Base-by-base conservation (phyloP, 768 basidiomycete species). In the Pulveroboletus frians region DNA sequence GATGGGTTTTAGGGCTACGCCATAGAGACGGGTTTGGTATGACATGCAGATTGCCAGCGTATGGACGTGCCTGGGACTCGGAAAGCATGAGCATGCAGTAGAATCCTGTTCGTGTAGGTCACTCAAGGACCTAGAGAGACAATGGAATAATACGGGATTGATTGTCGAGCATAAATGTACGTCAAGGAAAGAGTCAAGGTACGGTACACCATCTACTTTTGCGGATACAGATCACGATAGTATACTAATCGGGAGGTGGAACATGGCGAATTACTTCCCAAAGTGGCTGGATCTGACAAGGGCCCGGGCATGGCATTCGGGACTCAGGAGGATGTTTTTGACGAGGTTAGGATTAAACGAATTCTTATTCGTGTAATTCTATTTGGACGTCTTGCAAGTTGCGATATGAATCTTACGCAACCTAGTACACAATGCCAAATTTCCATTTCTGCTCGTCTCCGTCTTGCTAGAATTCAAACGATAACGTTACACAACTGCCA, bases 1-100 rank as follows among this genome's bases (percentile, higher is more conserved):
- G 54, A 72, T 87, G 78, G 84, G 85, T 7, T 76, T 80, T 64
- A 76, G 83, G 51, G 62, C 65, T 1, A 75, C 57, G 1, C 79
- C 78, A 4, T 61, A 47, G 46, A 18, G 14, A 21, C 1, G 27
- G 29, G 18, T 5, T n/a, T 15, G 6, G 18, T 23, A 3, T 41
- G 11, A 8, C 9, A 13, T 17, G 2, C 2, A 17, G 15, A 17
- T 20, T 18, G 17, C 10, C 11, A 4, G 26, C 17, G 27, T 4
- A 29, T 3, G 11, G 18, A 5, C 20, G 6, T 13, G 3, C 14
- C 3, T 23, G 10, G 9, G 9, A 40, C 39, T 26, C 9, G 8
- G 30, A 17, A 30, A 15, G 9, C 18, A 8, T 15, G 42, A 15
- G 9, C 18, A 8, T 15, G 41, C 31, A 20, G 18, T 1, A 14